Evolutionary conservation across 208 protist genomes (phyloP), one percentile per base, ranked within the genome.

Genomic region (Crithidia acanthocephali): DNA sequence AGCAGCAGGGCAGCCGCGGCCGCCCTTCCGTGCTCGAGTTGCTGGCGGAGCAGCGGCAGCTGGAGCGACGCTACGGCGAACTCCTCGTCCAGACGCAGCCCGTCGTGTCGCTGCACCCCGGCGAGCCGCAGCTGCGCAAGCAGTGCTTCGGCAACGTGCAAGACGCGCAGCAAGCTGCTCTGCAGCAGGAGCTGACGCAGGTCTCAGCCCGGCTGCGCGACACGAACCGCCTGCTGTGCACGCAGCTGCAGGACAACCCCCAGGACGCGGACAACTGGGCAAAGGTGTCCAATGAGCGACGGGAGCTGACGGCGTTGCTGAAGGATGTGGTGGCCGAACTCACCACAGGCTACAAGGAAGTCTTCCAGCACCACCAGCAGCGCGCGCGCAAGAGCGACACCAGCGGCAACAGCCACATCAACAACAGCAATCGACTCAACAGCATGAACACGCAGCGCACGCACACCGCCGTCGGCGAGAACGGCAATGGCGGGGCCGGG

Each of bases 241-340:
- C 85, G 44, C 90, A 95, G 71, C 90, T 97, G 16, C 89, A 90
- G 47, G 94, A 97, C 62, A 96, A 95, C 73, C 94, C 94, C 13
- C 94, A 97, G 66, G 94, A 97, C 66, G 57, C 68, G 18, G 90
- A 97, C 74, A 97, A 97, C 83, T 97, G 94, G 92, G 82, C 82
- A 30, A 97, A 97, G 74, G 79, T 97, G 47, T 72, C 72, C 48
- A 96, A 93, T 68, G 94, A 93, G 72, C 78, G 94, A 2, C 47
- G 68, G 18, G 94, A 97, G 70, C 81, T 97, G 30, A 94, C 87
- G 50, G 68, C 73, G 51, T 68, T 97, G 35, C 77, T 97, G 56
- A 72, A 83, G 50, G 63, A 64, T 20, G 80, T 81, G 25, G 58
- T 93, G 22, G 71, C 78, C 27, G 94, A 97, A 81, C 78, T 97